Base-by-base conservation (phyloP, 208 protist genomes). In the Acanthamoeba triangularis region DNA sequence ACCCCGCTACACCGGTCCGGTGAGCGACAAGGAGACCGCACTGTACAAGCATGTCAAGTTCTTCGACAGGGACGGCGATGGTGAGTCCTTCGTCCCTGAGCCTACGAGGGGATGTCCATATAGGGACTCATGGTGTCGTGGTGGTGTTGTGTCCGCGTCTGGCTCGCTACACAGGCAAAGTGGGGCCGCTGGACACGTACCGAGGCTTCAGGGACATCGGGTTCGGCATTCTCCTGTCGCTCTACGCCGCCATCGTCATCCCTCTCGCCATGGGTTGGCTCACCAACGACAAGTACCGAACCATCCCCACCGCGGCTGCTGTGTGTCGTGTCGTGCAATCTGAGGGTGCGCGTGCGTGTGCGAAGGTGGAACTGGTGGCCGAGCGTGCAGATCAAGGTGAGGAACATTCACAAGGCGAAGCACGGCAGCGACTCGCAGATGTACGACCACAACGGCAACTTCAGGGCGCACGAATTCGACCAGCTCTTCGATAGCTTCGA, bases 401-500 rank as follows among this genome's bases (percentile, higher is more conserved):
- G 52, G 41, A 88, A 88, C 80, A 63, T 88, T 25, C 80, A 33
- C 52, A 54, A 63, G 41, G 52, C 49, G 16, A 52, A 33, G n/a
- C 80, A 88, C 80, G 80, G 80, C 80, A 88, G 80, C 80, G 80
- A 88, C 49, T 63, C 80, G 49, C 80, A 63, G 41, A 63, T 88
- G 80, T 88, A 88, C 80, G 80, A 88, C 80, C 80, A 88, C 80
- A 33, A 88, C 28, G 80, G 80, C 49, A 54, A 88, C 49, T 88
- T 88, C 52, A 16, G 52, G 41, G 80, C 23, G 28, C 49, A 33
- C 49, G 52, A 63, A 13, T 88, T 88, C 80, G 41, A 63, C 41
- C 14, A 30, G 23, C 80, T 88, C 80, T 88, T 54, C 28, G 80
- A 78, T 11, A 35, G 69, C 69, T 78, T 78, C 69, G 69, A 78